Conservation (phyloP, 2,329 filamentous ascomycete species). For the Cordyceps javanica region DNA sequence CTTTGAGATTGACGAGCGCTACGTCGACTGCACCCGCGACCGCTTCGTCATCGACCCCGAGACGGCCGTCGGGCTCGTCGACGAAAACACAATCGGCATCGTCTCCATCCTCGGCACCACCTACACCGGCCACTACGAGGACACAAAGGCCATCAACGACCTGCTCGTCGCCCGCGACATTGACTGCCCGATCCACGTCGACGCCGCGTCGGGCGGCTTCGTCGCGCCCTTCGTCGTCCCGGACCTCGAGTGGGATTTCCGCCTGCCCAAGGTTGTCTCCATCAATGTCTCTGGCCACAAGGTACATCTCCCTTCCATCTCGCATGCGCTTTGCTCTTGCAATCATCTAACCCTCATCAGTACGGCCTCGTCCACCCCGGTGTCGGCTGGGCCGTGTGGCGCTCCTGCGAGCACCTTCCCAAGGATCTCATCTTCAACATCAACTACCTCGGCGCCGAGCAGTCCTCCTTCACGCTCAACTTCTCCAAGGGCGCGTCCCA, state of each 20-base stretch:
- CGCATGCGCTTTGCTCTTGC: background rate
- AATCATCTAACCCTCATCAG: conserved; percentile 25
- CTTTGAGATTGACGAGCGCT: conserved; percentile 90
- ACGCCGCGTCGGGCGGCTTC: conserved; percentile 87
- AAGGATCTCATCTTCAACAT: conserved; percentile 97
- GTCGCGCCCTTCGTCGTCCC: conserved; percentile 88
- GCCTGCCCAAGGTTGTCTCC: conserved; percentile 78
- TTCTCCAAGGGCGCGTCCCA: conserved; percentile 94
- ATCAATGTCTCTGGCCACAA: conserved; percentile 97
- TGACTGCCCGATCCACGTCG: conserved; percentile 85
- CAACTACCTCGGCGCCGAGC: conserved; percentile 94
- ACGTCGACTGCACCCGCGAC: conserved; percentile 56
- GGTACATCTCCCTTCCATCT: conserved; percentile 33
- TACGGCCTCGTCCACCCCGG: conserved; percentile 73
- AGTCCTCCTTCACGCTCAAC: conserved; percentile 93
- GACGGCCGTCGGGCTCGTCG: conserved; percentile 53
- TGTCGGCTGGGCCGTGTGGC: conserved; percentile 92
- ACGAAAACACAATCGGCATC: conserved; percentile 80
- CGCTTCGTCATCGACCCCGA: conserved; percentile 59
- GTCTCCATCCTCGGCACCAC: conserved; percentile 88
- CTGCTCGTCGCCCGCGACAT: conserved; percentile 68
- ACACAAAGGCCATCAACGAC: conserved; percentile 87
- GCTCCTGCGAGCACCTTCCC: conserved; percentile 73
- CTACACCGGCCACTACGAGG: conserved; percentile 94
- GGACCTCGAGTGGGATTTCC: conserved; percentile 84